A percentile compares a stretch with the other conserved stretches of the same genome.
Conservation (phyloP, 306 rosid genomes). For the Lupinus albus region DNA sequence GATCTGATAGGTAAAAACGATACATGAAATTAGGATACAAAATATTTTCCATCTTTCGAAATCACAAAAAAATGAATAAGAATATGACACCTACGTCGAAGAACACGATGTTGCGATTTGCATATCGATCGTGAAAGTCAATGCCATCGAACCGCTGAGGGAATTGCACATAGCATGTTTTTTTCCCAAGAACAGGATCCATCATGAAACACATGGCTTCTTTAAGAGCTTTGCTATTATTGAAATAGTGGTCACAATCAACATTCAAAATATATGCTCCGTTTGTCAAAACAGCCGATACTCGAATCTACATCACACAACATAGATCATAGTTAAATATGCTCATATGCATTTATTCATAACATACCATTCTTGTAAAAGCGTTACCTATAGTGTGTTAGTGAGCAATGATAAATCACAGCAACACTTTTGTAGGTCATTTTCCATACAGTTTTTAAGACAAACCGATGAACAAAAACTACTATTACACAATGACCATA, state of each 20-base stretch:
- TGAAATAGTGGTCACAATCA: slow-evolving; percentile 99
- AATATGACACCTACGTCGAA: slow-evolving; percentile 72
- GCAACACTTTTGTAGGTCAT: slow-evolving; percentile 17
- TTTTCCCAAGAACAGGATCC: slow-evolving; percentile 91
- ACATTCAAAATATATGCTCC: slow-evolving; percentile 96
- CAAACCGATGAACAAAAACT: slow-evolving; percentile 21
- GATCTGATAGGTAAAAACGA: slow-evolving; percentile 53
- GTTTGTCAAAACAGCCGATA: slow-evolving; percentile 95
- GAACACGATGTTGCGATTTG: slow-evolving; percentile 97
- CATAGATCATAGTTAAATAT: slow-evolving; percentile 43
- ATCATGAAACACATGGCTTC: slow-evolving; percentile 99
- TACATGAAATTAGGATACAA: slow-evolving; percentile 26
- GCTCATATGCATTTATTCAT: background rate
- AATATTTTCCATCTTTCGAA: slow-evolving; percentile 3
- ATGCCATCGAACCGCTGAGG: slow-evolving; percentile 99
- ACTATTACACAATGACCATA: slow-evolving; percentile 23
- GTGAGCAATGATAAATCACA: slow-evolving; percentile 4
- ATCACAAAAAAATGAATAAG: background rate
- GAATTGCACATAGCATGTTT: slow-evolving; percentile 96
- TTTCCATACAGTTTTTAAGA: slow-evolving; percentile 22
- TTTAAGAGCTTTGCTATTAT: slow-evolving; percentile 95
- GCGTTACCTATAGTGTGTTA: background rate
- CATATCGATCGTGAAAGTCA: slow-evolving; percentile 97
- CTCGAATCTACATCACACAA: slow-evolving; percentile 76
- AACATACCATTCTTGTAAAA: background rate